Evolutionary conservation across 768 basidiomycete species (phyloP).

Genomic region (Mycena indigotica): DNA sequence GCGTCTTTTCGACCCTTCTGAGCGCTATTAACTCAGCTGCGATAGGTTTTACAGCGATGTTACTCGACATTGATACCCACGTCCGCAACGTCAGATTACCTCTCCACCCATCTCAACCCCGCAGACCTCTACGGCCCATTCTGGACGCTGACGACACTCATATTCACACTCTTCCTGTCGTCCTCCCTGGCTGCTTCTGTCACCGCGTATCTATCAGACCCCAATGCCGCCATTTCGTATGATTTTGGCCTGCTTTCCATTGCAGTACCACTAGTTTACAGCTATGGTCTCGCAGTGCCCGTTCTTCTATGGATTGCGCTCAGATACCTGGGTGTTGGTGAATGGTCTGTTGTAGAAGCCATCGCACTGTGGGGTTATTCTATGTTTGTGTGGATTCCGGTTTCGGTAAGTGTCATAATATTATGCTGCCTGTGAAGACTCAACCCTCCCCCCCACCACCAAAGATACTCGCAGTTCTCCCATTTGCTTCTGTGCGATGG

Average conservation of each 20-base stretch:
- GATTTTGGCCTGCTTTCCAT: constrained; percentile 85
- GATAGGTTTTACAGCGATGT: constrained; percentile 73
- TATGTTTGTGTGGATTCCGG: constrained; percentile 87
- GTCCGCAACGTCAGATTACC: constrained; percentile 53
- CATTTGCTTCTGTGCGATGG: constrained; percentile 83
- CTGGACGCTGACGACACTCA: constrained; percentile 95
- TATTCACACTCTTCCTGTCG: constrained; percentile 90
- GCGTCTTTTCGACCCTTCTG: not conserved
- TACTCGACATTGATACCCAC: constrained; percentile 79
- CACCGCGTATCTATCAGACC: constrained; percentile 76
- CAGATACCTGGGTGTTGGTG: constrained; percentile 83
- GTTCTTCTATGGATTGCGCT: constrained; percentile 82
- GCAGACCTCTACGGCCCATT: constrained; percentile 90
- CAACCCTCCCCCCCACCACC: not conserved
- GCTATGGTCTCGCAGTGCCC: constrained; percentile 84
- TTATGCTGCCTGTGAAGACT: not conserved
- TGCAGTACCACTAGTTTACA: constrained; percentile 82
- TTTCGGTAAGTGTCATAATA: constrained; percentile 67
- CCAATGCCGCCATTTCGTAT: constrained; percentile 64
- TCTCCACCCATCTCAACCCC: constrained; percentile 63
- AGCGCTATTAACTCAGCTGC: not conserved
- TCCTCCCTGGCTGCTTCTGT: constrained; percentile 91
- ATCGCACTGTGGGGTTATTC: constrained; percentile 80
- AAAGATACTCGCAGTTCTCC: constrained; percentile 84
- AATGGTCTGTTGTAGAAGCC: constrained; percentile 88